Conservation (phyloP, 2,329 filamentous ascomycete species). For the Geosmithia flava region DNA sequence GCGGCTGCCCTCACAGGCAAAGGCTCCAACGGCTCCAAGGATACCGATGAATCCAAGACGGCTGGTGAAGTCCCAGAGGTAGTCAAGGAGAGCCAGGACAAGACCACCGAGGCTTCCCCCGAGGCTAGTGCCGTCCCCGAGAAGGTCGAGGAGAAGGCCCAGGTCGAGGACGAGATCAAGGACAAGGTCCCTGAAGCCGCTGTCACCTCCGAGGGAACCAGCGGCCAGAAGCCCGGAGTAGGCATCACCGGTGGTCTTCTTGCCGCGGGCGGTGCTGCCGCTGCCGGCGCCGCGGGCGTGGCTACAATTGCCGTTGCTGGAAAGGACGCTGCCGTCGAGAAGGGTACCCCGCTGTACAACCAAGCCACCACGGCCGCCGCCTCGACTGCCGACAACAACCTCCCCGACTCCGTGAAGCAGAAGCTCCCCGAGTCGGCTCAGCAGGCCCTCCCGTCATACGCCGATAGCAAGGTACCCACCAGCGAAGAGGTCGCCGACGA, state of each 20-base stretch:
- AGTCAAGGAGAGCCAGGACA: conserved; percentile 60
- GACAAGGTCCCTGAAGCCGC: conserved; percentile 50
- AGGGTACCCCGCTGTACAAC: conserved; percentile 15
- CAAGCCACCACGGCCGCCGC: conserved; percentile 21
- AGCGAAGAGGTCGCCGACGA: conserved; percentile 32
- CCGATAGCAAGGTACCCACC: conserved; percentile 22
- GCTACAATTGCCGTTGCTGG: conserved; percentile 18
- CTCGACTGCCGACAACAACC: conserved; percentile 29
- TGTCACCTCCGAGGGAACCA: conserved; percentile 42
- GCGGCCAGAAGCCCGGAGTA: conserved; percentile 14
- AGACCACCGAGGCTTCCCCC: conserved; percentile 43
- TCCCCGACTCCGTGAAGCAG: conserved; percentile 42
- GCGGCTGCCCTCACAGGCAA: background rate
- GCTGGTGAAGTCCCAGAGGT: conserved; percentile 25
- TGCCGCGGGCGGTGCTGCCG: conserved; percentile 25
- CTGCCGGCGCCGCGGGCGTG: conserved; percentile 18
- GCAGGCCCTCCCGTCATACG: conserved; percentile 28
- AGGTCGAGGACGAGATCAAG: conserved; percentile 59
- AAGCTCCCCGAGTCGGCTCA: conserved; percentile 36
- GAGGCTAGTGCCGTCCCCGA: conserved; percentile 55
- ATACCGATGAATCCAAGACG: conserved; percentile 50
- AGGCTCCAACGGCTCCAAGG: conserved; percentile 19
- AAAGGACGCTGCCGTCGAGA: conserved; percentile 21
- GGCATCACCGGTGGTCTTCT: conserved; percentile 8
- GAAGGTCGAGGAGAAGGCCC: conserved; percentile 59